Percentiles rank a stretch among this genome's conserved stretches.
These are phyloP conservation scores for Auricularia cornea DNA, from an alignment of 768 basidiomycete genomes.

Conservation along the genomic window DNA sequence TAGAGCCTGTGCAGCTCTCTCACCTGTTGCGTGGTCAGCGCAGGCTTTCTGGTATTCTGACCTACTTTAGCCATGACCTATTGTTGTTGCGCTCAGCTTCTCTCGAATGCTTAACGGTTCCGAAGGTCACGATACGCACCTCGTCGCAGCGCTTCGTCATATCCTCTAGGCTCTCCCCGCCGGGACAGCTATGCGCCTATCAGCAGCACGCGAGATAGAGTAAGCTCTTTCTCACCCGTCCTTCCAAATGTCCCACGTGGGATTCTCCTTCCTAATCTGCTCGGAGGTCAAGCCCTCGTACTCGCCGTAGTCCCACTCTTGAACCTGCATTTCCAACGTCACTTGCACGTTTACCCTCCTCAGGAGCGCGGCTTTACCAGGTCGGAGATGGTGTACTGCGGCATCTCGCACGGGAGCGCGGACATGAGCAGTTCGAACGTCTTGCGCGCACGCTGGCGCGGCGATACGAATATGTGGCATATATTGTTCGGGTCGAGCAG, in stretches of 20 bases:
- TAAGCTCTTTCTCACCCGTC: constrained; percentile 49
- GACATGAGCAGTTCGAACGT: constrained; percentile 77
- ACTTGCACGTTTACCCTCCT: not conserved
- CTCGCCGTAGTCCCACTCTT: constrained; percentile 86
- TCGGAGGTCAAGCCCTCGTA: constrained; percentile 77
- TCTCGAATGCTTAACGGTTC: constrained; percentile 38
- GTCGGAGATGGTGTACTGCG: constrained; percentile 53
- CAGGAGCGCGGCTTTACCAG: no score
- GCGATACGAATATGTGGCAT: constrained; percentile 70
- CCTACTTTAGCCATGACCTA: no score
- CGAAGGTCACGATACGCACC: constrained; percentile 37
- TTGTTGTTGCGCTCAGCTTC: not conserved
- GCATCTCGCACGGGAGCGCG: constrained; percentile 25
- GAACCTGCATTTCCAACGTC: constrained; percentile 20
- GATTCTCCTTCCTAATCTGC: constrained; percentile 60
- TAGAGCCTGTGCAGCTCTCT: constrained; percentile 65
- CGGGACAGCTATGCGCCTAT: constrained; percentile 57
- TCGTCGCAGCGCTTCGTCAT: constrained; percentile 74
- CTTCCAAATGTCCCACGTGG: constrained; percentile 74
- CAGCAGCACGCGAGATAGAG: not conserved
- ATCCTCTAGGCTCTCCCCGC: constrained; percentile 74
- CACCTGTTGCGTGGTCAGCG: constrained; percentile 36
- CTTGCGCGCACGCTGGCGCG: constrained; percentile 74
- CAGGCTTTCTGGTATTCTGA: not conserved
- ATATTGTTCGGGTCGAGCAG: constrained; percentile 75